Evolutionary conservation across 306 rosid genomes (phyloP).

Genomic region (Cicer judaicum): DNA sequence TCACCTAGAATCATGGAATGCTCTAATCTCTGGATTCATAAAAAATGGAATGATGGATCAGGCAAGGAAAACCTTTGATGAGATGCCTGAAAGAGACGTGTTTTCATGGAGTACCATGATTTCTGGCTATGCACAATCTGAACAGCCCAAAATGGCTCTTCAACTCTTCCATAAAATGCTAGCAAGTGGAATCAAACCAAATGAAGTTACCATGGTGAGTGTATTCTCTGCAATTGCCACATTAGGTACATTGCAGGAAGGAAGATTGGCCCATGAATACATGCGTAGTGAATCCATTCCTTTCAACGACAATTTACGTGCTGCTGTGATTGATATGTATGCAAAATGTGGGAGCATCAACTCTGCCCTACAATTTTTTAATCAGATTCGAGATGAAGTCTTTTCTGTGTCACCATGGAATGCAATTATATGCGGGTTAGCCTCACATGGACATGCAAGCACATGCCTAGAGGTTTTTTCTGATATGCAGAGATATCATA

Average conservation of each 20-base stretch:
- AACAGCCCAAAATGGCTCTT: constrained; percentile 73
- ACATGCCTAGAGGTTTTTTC: constrained; percentile 72
- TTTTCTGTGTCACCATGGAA: constrained; percentile 84
- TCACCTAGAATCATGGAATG: constrained; percentile 84
- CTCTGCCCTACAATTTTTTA: constrained; percentile 66
- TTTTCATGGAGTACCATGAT: constrained; percentile 89
- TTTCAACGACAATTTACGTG: constrained; percentile 76
- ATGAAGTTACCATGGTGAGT: constrained; percentile 91
- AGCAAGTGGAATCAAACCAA: constrained; percentile 63
- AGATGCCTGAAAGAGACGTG: constrained; percentile 82
- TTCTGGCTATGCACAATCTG: constrained; percentile 78
- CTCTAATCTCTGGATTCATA: constrained; percentile 71
- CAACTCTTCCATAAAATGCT: constrained; percentile 77
- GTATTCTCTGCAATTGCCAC: constrained; percentile 85
- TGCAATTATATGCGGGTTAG: constrained; percentile 85
- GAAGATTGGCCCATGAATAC: constrained; percentile 77
- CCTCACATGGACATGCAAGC: constrained; percentile 78
- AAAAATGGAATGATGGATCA: constrained; percentile 65
- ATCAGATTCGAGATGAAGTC: constrained; percentile 59
- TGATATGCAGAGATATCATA: constrained; percentile 58
- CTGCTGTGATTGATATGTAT: constrained; percentile 87
- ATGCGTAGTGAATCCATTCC: constrained; percentile 58
- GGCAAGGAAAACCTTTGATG: constrained; percentile 64
- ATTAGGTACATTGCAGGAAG: constrained; percentile 71
- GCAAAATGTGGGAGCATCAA: constrained; percentile 88